Percentiles rank a stretch among this genome's conserved stretches.
These are phyloP conservation scores for Falciphora oryzae DNA, from an alignment of 2,329 filamentous ascomycete species.

Conservation along the genomic window DNA sequence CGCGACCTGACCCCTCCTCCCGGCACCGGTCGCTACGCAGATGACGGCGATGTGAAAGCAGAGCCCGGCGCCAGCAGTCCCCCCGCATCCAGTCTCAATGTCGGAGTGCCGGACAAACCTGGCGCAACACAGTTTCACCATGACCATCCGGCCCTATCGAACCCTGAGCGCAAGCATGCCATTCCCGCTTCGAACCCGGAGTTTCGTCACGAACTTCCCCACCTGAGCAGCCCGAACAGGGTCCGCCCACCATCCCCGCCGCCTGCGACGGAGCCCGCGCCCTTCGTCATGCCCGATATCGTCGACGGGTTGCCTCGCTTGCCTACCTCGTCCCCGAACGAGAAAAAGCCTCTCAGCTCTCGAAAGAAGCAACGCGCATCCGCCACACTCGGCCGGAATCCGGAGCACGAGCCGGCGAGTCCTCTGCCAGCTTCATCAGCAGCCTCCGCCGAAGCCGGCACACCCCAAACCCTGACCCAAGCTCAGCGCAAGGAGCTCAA, in stretches of 20 bases:
- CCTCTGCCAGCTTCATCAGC: too few species aligned
- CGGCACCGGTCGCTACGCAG: constrained; percentile 8
- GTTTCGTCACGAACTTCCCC: neutral
- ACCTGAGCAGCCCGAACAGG: constrained; percentile 9
- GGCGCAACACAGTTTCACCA: neutral
- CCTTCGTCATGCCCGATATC: neutral
- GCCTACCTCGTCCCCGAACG: neutral
- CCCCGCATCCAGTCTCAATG: neutral
- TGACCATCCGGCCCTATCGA: neutral
- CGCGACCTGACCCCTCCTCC: constrained; percentile 7
- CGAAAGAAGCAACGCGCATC: neutral
- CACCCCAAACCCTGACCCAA: neutral
- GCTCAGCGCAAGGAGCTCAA: constrained; percentile 8
- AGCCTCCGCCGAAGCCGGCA: neutral
- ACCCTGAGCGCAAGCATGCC: neutral
- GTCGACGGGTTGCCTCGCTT: neutral
- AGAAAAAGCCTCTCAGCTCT: neutral
- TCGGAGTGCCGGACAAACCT: neutral
- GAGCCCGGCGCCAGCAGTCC: neutral
- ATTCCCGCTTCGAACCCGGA: constrained; percentile 5
- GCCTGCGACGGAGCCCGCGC: constrained; percentile 4
- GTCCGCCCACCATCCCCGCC: constrained; percentile 8
- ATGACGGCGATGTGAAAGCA: neutral
- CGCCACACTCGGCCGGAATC: neutral
- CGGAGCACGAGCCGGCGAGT: neutral